A percentile compares a stretch with the other conserved stretches of the same genome.
phyloP scores from a whole-genome alignment of 495 filamentous ascomycete genomes.

The Annulohypoxylon stygium region DNA sequence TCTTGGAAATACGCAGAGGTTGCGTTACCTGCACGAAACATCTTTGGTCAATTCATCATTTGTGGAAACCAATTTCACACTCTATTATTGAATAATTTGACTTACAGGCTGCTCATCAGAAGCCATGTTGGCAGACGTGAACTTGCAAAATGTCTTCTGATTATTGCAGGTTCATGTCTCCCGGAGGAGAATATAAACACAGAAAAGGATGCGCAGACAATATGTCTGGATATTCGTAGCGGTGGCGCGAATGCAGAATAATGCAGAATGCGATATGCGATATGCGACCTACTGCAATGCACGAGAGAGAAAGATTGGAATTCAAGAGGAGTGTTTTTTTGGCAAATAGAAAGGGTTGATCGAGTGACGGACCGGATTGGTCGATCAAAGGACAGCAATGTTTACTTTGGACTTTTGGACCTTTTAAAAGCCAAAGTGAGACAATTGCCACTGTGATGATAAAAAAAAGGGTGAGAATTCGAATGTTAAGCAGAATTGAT shows the following conservation, averaged over 20 bases:
- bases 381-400: conserved; percentile 26
- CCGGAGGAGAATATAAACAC: conserved; percentile 15
- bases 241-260: conserved; percentile 14
- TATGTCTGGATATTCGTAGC: conserved; percentile 16
- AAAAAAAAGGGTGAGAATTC: neutral
- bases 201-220: conserved; percentile 18
- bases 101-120: conserved; percentile 59
- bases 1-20: conserved; percentile 71
- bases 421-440: conserved; percentile 1
- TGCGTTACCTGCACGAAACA: conserved; percentile 50
- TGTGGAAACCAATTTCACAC: too few relatives aligned
- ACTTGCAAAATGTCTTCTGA: conserved; percentile 13
- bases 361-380: conserved; percentile 18
- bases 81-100: conserved; percentile 15
- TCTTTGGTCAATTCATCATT: conserved; percentile 17
- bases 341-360: conserved; percentile 16
- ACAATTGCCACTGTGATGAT: neutral
- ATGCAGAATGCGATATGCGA: conserved; percentile 13
- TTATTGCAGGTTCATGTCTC: conserved; percentile 40
- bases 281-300: conserved; percentile 23
- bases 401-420: conserved; percentile 29
- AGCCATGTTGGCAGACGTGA: conserved; percentile 48
- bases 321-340: conserved; percentile 29
- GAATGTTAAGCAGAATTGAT: neutral
- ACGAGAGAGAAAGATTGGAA: conserved; percentile 14